phyloP scores from a whole-genome alignment of 148 eudicot genomes.

The Polygonum aviculare region DNA sequence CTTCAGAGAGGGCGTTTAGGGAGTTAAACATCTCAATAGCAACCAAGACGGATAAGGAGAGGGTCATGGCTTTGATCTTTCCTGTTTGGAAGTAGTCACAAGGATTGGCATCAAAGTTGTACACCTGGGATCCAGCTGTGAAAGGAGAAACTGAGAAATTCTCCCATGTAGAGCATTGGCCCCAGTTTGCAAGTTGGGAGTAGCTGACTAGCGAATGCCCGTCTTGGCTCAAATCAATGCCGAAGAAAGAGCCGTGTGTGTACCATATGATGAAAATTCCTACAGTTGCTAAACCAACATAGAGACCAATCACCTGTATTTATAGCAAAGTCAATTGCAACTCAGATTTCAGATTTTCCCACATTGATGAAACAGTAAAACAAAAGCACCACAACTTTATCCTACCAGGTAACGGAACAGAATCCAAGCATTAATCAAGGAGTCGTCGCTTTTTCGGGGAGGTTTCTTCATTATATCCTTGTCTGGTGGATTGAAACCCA shows the following conservation, averaged over 20 bases:
- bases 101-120: slow-evolving; percentile 45
- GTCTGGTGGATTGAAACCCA: slow-evolving; percentile 96
- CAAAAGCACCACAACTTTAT: background rate
- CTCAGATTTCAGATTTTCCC: background rate
- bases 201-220: slow-evolving; percentile 57
- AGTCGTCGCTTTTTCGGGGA: slow-evolving; percentile 77
- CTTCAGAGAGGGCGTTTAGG: slow-evolving; percentile 67
- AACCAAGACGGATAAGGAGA: slow-evolving; percentile 71
- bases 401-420: slow-evolving; percentile 78
- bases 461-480: slow-evolving; percentile 85
- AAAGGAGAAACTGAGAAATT: slow-evolving; percentile 44
- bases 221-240: slow-evolving; percentile 60
- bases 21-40: slow-evolving; percentile 82
- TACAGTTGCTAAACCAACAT: slow-evolving; percentile 64
- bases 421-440: slow-evolving; percentile 78
- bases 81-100: slow-evolving; percentile 62
- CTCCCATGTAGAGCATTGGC: slow-evolving; percentile 57
- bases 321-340: background rate
- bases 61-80: slow-evolving; percentile 67
- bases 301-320: slow-evolving; percentile 61
- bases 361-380: background rate
- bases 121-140: slow-evolving; percentile 52
- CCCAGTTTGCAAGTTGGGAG: slow-evolving; percentile 71
- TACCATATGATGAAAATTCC: slow-evolving; percentile 66
- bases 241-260: slow-evolving; percentile 57